phyloP scores from a whole-genome alignment of 257 asterid genomes.

The Plectranthus barbatus region DNA sequence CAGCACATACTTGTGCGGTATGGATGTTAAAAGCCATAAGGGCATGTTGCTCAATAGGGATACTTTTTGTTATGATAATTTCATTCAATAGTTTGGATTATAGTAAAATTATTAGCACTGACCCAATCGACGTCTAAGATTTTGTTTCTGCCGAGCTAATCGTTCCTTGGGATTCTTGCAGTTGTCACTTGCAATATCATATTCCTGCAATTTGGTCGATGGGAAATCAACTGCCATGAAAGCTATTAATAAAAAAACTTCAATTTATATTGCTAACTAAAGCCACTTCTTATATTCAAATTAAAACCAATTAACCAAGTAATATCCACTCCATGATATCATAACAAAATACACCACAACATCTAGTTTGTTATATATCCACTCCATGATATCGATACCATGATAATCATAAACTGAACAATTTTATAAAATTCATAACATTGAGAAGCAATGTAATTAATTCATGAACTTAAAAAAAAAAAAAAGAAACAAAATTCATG shows the following conservation, averaged over 20 bases:
- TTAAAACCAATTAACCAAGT: not conserved
- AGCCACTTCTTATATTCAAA: conserved; percentile 1
- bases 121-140: conserved; percentile 90
- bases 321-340: not conserved
- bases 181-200: conserved; percentile 71
- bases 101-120: conserved; percentile 26
- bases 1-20: not conserved
- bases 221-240: conserved; percentile 11
- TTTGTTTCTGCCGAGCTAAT: conserved; percentile 87
- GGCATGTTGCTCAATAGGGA: not conserved
- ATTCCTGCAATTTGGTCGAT: conserved; percentile 56
- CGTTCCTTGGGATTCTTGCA: conserved; percentile 83
- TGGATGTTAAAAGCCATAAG: conserved; percentile 6
- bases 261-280: not conserved
- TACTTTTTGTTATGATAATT: not conserved
- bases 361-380: not conserved
- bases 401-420: not conserved
- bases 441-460: not conserved
- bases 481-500: too few species aligned
- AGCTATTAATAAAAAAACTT: conserved; percentile 3
- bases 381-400: not conserved
- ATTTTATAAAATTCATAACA: not conserved
- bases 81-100: not conserved
- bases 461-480: not conserved
- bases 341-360: not conserved